phyloP scores from a whole-genome alignment of 2,329 filamentous ascomycete species.

The Aureobasidium sp. region DNA sequence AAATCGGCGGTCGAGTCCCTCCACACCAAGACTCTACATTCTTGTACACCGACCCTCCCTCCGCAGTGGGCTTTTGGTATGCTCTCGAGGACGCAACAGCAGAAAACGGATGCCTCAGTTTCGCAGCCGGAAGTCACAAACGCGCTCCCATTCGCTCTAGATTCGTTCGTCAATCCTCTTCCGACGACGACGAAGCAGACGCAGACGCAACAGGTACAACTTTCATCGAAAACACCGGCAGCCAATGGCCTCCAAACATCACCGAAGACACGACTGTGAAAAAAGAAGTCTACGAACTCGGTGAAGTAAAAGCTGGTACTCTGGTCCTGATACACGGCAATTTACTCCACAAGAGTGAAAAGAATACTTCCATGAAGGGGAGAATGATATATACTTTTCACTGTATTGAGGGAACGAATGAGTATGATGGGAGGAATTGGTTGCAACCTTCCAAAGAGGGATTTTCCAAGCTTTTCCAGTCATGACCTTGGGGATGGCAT shows the following conservation, averaged over 20 bases:
- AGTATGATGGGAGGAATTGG: conserved; percentile 93
- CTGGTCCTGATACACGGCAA: conserved; percentile 97
- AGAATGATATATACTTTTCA: conserved; percentile 99
- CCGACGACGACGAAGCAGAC: conserved; percentile 53
- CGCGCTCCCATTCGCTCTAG: conserved; percentile 75
- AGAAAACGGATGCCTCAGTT: conserved; percentile 90
- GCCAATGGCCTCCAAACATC: conserved; percentile 51
- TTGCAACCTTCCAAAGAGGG: conserved; percentile 84
- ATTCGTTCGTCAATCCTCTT: conserved; percentile 61
- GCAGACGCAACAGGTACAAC: conserved; percentile 60
- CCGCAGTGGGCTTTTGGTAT: conserved; percentile 97
- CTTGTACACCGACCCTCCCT: conserved; percentile 88
- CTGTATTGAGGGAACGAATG: conserved; percentile 84
- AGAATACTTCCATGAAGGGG: conserved; percentile 86
- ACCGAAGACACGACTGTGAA: conserved; percentile 43
- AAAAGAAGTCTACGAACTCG: conserved; percentile 74
- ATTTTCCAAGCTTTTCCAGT: conserved; percentile 55
- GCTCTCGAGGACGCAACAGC: conserved; percentile 91
- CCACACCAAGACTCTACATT: conserved; percentile 96
- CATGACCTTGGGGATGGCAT: not conserved
- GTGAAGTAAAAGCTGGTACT: conserved; percentile 91
- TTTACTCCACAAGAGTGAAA: conserved; percentile 95
- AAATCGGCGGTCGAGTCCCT: conserved; percentile 92
- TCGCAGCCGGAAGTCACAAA: conserved; percentile 84
- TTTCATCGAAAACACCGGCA: conserved; percentile 70